phyloP scores from a whole-genome alignment of 208 protist species.

The Crithidia acanthocephali region DNA sequence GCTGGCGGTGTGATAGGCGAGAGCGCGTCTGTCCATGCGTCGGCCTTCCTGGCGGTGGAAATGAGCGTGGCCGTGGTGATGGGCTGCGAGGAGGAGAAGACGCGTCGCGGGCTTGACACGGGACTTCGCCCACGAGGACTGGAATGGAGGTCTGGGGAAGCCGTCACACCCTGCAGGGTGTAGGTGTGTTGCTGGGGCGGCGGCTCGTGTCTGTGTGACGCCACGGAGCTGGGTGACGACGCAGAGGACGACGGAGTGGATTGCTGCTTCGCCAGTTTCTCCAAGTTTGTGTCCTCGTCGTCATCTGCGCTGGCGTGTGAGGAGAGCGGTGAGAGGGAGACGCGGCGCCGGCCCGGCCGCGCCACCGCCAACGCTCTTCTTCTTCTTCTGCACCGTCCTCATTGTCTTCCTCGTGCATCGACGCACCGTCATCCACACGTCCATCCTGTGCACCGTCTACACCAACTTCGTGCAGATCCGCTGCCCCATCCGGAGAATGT shows the following conservation, averaged over 20 bases:
- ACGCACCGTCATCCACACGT: background rate
- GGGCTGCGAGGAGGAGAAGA: background rate
- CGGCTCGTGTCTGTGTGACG: too few species aligned
- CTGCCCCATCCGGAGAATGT: too few species aligned
- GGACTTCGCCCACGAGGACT: background rate
- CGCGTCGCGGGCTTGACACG: background rate
- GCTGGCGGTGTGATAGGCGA: constrained; percentile 5
- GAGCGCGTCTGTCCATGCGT: background rate
- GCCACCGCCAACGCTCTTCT: background rate
- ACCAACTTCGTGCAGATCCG: too few species aligned
- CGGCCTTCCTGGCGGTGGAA: background rate
- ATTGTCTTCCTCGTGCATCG: background rate
- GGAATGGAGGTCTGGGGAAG: background rate
- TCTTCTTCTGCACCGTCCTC: background rate
- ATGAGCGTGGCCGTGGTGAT: background rate
- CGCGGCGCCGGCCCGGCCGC: background rate
- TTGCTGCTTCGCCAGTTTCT: constrained; percentile 8
- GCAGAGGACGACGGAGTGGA: constrained; percentile 2
- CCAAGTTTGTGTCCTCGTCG: background rate
- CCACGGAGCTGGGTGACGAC: background rate
- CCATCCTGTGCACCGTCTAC: too few species aligned
- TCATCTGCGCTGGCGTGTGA: background rate
- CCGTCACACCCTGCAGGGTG: too few species aligned
- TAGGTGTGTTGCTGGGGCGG: too few species aligned
- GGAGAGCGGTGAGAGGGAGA: constrained; percentile 1